Conservation (phyloP, 2,329 filamentous ascomycete species). For the Xylaria sp. region DNA sequence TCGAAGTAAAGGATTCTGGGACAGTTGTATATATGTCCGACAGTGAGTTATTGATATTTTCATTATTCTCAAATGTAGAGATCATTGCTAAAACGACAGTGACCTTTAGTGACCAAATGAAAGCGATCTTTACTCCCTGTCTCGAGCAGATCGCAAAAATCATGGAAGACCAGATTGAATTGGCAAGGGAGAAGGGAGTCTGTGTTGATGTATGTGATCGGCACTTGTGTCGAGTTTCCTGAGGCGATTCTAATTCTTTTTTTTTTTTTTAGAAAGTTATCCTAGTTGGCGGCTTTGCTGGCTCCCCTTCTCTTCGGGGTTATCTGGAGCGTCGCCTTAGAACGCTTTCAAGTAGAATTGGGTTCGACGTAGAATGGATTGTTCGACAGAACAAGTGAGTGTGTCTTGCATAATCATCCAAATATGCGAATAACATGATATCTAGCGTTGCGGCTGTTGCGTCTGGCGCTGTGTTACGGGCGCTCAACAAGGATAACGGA, state of each 20-base stretch:
- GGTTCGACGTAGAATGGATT: background rate
- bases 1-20: background rate
- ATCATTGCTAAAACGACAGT: background rate
- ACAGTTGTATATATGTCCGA: background rate
- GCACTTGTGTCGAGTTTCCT: background rate
- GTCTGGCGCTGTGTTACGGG: background rate
- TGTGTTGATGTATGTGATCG: background rate
- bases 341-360: background rate
- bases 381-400: slow-evolving; percentile 7
- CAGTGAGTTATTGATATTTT: background rate
- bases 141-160: background rate
- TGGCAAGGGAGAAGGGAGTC: background rate
- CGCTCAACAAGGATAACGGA: background rate
- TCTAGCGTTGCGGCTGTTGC: background rate
- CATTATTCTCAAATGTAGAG: background rate
- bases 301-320: background rate
- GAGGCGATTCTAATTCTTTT: background rate
- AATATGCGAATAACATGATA: background rate
- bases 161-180: slow-evolving; percentile 1
- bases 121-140: background rate
- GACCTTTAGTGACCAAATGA: background rate
- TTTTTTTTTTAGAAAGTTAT: background rate
- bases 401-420: background rate
- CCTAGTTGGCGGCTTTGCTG: background rate
- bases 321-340: background rate